A percentile compares a stretch with the other conserved stretches of the same genome.
phyloP scores from a whole-genome alignment of 495 filamentous ascomycete species.

The Geopyxis carbonaria region DNA sequence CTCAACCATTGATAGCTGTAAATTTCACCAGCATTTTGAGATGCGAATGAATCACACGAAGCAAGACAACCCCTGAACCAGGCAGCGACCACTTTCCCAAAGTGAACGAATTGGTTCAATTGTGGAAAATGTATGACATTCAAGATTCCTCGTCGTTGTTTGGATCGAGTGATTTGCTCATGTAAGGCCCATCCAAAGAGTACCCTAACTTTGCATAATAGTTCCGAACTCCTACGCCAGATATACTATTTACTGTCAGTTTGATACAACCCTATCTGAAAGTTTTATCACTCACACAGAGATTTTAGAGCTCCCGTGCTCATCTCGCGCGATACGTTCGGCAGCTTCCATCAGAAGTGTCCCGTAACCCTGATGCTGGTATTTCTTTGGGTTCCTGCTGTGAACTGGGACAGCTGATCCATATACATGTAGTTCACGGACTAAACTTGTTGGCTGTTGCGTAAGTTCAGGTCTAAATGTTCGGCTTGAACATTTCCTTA shows the following conservation, averaged over 20 bases:
- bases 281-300: slow-evolving; percentile 37
- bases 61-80: too few species aligned
- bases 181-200: slow-evolving; percentile 75
- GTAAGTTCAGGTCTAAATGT: slow-evolving; percentile 81
- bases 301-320: slow-evolving; percentile 86
- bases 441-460: slow-evolving; percentile 73
- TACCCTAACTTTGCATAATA: slow-evolving; percentile 92
- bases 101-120: too few species aligned
- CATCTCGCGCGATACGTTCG: slow-evolving; percentile 80
- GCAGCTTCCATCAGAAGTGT: slow-evolving; percentile 96
- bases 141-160: slow-evolving; percentile 18
- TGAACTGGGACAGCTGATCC: slow-evolving; percentile 90
- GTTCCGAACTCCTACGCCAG: slow-evolving; percentile 79
- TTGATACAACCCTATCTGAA: neutral
- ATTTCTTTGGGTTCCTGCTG: slow-evolving; percentile 80
- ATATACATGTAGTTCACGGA: slow-evolving; percentile 91
- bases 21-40: too few species aligned
- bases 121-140: too few species aligned
- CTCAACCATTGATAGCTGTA: too few species aligned
- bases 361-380: slow-evolving; percentile 95
- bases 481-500: slow-evolving; percentile 75
- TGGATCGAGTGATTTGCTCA: slow-evolving; percentile 49
- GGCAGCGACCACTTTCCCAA: too few species aligned
- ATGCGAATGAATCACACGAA: too few species aligned
- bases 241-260: slow-evolving; percentile 36